These are phyloP conservation scores for Barnettozyma sucrosica DNA, from an alignment of 805 yeast genomes.

Conservation along the genomic window DNA sequence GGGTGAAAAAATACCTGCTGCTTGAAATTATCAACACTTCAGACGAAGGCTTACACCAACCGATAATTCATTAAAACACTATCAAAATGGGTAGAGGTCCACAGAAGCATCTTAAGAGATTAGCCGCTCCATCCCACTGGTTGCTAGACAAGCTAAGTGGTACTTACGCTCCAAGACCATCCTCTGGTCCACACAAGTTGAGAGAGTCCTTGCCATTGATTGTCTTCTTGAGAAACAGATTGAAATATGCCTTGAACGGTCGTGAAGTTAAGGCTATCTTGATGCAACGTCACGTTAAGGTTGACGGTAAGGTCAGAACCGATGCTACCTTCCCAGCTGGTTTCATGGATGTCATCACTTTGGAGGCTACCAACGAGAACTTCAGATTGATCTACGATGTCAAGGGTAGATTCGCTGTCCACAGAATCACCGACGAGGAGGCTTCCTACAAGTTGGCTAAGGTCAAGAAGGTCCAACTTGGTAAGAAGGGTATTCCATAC, in stretches of 20 bases:
- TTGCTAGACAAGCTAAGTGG: conserved; percentile 99
- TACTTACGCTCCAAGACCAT: conserved; percentile 99
- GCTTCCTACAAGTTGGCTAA: conserved; percentile 97
- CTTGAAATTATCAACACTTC: conserved; percentile 3
- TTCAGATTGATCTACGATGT: conserved; percentile 98
- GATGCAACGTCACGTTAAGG: conserved; percentile 97
- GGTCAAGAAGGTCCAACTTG: conserved; percentile 96
- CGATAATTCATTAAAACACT: conserved; percentile 4
- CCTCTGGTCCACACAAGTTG: conserved; percentile 99
- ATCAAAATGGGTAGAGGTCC: conserved; percentile 24
- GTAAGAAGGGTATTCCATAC: conserved; percentile 98
- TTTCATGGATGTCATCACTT: conserved; percentile 97
- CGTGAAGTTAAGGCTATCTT: conserved; percentile 97
- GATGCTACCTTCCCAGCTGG: conserved; percentile 99
- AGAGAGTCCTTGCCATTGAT: conserved; percentile 97
- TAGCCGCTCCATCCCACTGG: conserved; percentile 99
- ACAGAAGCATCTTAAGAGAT: conserved; percentile 98
- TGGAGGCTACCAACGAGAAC: conserved; percentile 98
- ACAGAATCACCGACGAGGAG: conserved; percentile 99
- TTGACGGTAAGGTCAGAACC: conserved; percentile 99
- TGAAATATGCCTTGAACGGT: conserved; percentile 98
- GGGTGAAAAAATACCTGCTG: conserved; percentile 9
- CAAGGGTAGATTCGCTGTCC: conserved; percentile 99
- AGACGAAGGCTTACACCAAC: neutral
- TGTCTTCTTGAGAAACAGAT: conserved; percentile 96